phyloP scores from a whole-genome alignment of 768 basidiomycete genomes.

The Phanerochaete sordida region DNA sequence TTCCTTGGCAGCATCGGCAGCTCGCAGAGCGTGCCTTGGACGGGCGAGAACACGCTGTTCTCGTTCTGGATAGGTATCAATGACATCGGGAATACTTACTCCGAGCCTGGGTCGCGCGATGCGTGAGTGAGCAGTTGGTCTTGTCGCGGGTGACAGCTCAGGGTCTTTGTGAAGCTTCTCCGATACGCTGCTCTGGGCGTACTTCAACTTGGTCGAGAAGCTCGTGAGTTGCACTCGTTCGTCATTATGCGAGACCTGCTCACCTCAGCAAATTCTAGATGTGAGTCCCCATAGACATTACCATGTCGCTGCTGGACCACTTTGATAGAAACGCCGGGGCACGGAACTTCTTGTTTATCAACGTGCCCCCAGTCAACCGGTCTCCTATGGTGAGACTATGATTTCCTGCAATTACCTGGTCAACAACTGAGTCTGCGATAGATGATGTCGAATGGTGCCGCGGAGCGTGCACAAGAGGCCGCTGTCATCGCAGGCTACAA shows the following conservation, averaged over 20 bases:
- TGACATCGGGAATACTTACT: slow-evolving; percentile 58
- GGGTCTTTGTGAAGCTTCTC: slow-evolving; percentile 37
- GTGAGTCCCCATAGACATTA: neutral
- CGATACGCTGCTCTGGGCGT: slow-evolving; percentile 42
- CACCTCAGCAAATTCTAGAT: neutral
- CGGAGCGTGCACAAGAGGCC: slow-evolving; percentile 38
- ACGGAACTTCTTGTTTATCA: slow-evolving; percentile 60
- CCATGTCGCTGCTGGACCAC: neutral
- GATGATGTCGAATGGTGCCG: slow-evolving; percentile 45
- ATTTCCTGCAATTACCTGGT: neutral
- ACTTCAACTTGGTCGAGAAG: slow-evolving; percentile 49
- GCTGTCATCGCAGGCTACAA: slow-evolving; percentile 52
- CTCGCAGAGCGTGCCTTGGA: slow-evolving; percentile 53
- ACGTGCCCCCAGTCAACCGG: slow-evolving; percentile 54
- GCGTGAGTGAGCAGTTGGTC: slow-evolving; percentile 35
- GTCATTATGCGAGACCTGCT: neutral
- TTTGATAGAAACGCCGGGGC: slow-evolving; percentile 45
- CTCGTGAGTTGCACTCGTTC: slow-evolving; percentile 31
- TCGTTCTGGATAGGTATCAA: slow-evolving; percentile 74
- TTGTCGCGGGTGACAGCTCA: neutral
- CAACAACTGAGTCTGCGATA: slow-evolving; percentile 17
- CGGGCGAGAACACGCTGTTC: slow-evolving; percentile 53
- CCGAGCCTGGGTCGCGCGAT: slow-evolving; percentile 40
- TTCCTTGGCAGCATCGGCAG: slow-evolving; percentile 49
- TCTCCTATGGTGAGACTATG: slow-evolving; percentile 48